A percentile compares a stretch with the other conserved stretches of the same genome.
These are phyloP conservation scores for Pichia sp. DNA, from an alignment of 1,139 yeast genomes.

Conservation along the genomic window DNA sequence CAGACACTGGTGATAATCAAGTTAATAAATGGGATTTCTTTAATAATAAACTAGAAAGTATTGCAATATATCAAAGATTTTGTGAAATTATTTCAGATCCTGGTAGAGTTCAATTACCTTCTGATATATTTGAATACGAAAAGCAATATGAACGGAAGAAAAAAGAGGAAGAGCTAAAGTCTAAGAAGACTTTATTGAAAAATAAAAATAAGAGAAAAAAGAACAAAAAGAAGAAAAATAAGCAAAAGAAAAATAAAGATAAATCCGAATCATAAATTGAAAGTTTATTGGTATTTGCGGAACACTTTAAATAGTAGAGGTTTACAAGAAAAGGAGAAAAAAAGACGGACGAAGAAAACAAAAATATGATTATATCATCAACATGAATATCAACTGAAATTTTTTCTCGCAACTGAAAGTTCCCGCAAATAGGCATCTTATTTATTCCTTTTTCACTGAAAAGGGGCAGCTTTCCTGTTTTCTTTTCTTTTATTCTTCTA, in stretches of 20 bases:
- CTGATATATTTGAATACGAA: slow-evolving; percentile 4
- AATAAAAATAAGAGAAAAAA: neutral
- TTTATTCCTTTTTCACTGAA: neutral
- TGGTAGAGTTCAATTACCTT: slow-evolving; percentile 4
- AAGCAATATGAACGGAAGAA: slow-evolving; percentile 1
- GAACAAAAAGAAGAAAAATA: neutral
- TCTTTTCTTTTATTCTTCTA: neutral
- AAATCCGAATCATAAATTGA: slow-evolving; percentile 1
- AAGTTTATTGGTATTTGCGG: too few relatives aligned
- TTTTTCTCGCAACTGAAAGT: neutral
- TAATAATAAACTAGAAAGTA: slow-evolving; percentile 4
- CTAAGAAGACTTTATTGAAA: neutral
- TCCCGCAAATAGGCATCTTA: neutral
- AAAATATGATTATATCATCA: neutral
- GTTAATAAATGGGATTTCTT: slow-evolving; percentile 1
- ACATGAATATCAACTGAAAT: neutral
- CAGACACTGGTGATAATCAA: neutral
- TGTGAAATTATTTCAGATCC: slow-evolving; percentile 2
- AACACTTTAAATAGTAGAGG: too few relatives aligned
- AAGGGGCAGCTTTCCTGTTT: neutral
- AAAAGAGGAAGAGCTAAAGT: neutral
- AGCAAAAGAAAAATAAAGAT: neutral
- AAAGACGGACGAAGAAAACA: neutral
- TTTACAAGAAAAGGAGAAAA: slow-evolving; percentile 1
- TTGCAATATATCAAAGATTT: slow-evolving; percentile 5